These are phyloP conservation scores for Fusarium oligoseptatum DNA, from an alignment of 2,329 filamentous ascomycete species.

Conservation along the genomic window DNA sequence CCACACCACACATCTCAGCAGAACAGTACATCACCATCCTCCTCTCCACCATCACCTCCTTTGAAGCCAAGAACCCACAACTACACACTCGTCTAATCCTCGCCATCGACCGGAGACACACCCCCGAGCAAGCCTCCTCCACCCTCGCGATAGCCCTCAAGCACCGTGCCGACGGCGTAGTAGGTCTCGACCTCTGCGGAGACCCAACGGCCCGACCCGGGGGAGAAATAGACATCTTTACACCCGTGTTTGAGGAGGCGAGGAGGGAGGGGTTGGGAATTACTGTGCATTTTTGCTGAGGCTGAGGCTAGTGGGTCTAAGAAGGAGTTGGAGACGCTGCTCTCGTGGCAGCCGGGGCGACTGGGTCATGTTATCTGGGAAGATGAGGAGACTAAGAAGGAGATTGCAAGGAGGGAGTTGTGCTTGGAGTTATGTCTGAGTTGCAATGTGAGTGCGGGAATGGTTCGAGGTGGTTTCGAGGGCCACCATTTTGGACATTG, in stretches of 20 bases:
- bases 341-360: constrained; percentile 75
- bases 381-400: constrained; percentile 67
- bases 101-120: constrained; percentile 78
- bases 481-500: constrained; percentile 86
- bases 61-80: constrained; percentile 55
- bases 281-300: constrained; percentile 87
- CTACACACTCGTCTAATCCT: constrained; percentile 78
- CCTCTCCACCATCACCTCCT: constrained; percentile 71
- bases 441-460: constrained; percentile 83
- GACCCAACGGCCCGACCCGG: constrained; percentile 69
- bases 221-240: constrained; percentile 72
- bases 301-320: constrained; percentile 67
- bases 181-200: constrained; percentile 84
- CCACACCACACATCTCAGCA: constrained; percentile 69
- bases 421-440: constrained; percentile 83
- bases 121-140: constrained; percentile 69
- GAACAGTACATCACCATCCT: constrained; percentile 75
- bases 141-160: constrained; percentile 73
- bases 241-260: constrained; percentile 70
- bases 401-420: constrained; percentile 66
- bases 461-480: constrained; percentile 74
- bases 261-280: constrained; percentile 68
- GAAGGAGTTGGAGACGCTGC: constrained; percentile 72
- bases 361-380: constrained; percentile 86
- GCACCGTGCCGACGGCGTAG: constrained; percentile 68